Conservation (phyloP, 306 rosid genomes). For the Rosa rugosa region DNA sequence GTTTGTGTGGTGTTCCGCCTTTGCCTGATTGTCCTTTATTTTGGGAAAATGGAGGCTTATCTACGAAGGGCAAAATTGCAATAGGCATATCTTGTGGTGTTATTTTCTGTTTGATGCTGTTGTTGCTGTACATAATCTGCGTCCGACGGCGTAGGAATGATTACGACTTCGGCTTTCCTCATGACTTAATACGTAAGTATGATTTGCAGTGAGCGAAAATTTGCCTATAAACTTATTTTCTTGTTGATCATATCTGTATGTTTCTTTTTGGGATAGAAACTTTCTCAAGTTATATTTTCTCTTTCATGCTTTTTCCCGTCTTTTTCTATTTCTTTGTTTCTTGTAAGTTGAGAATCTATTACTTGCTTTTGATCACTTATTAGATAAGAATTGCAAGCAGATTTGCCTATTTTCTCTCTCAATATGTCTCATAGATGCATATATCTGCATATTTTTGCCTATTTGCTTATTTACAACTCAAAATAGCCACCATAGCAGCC, state of each 20-base stretch:
- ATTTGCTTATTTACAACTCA: no score
- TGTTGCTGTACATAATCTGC: slow-evolving; percentile 57
- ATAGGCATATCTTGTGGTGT: slow-evolving; percentile 59
- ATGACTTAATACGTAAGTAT: slow-evolving; percentile 78
- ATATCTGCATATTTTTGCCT: no score
- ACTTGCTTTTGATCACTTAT: neutral
- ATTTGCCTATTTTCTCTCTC: no score
- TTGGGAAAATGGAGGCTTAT: slow-evolving; percentile 81
- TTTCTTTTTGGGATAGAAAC: neutral
- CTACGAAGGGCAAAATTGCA: slow-evolving; percentile 73
- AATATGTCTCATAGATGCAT: no score
- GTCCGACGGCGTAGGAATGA: slow-evolving; percentile 77
- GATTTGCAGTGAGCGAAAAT: slow-evolving; percentile 20
- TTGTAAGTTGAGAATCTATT: neutral
- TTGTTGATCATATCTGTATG: neutral
- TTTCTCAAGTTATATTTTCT: neutral
- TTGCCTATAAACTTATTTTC: neutral
- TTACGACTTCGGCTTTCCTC: slow-evolving; percentile 89
- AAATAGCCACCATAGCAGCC: no score
- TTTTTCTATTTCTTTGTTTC: neutral
- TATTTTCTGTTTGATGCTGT: slow-evolving; percentile 53
- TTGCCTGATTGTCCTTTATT: slow-evolving; percentile 75
- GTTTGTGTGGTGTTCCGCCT: slow-evolving; percentile 80
- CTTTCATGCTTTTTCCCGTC: no score
- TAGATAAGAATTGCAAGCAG: neutral